Evolutionary conservation across 169 alveolate genomes (phyloP).

Genomic region (Pseudocohnilembus persalinus): DNA sequence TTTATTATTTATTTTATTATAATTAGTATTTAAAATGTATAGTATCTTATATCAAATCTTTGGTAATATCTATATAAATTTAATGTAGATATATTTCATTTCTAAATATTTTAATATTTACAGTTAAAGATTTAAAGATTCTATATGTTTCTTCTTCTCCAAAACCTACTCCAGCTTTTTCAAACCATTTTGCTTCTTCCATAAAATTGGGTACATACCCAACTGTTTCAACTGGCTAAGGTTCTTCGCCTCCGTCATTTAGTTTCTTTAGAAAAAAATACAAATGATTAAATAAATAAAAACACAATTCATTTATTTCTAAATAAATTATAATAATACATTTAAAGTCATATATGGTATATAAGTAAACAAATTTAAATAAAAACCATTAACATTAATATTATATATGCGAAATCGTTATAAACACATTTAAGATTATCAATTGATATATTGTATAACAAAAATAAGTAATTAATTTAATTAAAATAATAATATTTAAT

Average conservation of each 20-base stretch:
- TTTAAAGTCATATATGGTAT: too few relatives aligned
- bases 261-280: slow-evolving; percentile 17
- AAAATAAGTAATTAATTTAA: too few relatives aligned
- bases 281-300: too few relatives aligned
- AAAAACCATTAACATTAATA: too few relatives aligned
- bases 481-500: not conserved
- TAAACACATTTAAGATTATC: too few relatives aligned
- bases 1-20: not conserved
- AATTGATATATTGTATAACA: too few relatives aligned
- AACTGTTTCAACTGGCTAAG: slow-evolving; percentile 30
- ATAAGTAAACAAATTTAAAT: too few relatives aligned
- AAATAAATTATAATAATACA: too few relatives aligned
- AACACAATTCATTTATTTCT: too few relatives aligned
- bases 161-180: slow-evolving; percentile 74
- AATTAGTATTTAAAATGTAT: not conserved
- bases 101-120: not conserved
- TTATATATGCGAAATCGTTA: too few relatives aligned
- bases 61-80: not conserved
- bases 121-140: slow-evolving; percentile 58
- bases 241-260: slow-evolving; percentile 44
- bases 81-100: not conserved
- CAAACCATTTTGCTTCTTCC: slow-evolving; percentile 53
- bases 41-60: not conserved
- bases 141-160: slow-evolving; percentile 59
- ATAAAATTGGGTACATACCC: slow-evolving; percentile 65